Conservation (phyloP, 176 grass and related monocot species). For the Coix lacrymajobi region DNA sequence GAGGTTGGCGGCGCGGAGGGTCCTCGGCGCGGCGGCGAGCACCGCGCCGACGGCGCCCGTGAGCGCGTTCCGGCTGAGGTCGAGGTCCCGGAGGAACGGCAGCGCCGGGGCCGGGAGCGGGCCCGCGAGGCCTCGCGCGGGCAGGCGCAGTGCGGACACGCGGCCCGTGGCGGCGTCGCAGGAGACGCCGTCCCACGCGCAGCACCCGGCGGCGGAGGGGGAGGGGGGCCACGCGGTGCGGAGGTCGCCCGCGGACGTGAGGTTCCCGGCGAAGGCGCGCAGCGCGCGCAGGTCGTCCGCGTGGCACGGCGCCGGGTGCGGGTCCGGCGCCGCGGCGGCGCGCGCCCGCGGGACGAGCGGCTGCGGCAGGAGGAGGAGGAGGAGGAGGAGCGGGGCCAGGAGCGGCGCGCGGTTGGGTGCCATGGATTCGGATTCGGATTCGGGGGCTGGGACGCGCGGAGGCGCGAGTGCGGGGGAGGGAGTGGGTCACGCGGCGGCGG, state of each 20-base stretch:
- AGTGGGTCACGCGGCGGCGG: background rate
- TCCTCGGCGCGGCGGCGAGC: background rate
- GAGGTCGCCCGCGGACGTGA: slow-evolving; percentile 20
- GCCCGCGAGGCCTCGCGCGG: slow-evolving; percentile 32
- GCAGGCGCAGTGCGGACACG: slow-evolving; percentile 45
- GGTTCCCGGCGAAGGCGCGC: slow-evolving; percentile 51
- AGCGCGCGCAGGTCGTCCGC: slow-evolving; percentile 59
- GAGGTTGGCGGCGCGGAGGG: slow-evolving; percentile 43
- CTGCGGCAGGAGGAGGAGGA: background rate
- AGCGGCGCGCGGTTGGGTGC: background rate
- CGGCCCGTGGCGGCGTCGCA: slow-evolving; percentile 40
- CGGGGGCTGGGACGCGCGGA: background rate
- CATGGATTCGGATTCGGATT: slow-evolving; percentile 23
- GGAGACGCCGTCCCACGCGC: slow-evolving; percentile 57
- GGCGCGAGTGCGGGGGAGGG: background rate
- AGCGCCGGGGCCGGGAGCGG: slow-evolving; percentile 23
- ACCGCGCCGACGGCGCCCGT: slow-evolving; percentile 24
- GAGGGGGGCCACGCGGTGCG: background rate
- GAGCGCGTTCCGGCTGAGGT: slow-evolving; percentile 75
- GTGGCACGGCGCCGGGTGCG: slow-evolving; percentile 38
- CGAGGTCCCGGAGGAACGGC: slow-evolving; percentile 38
- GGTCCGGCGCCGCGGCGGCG: background rate
- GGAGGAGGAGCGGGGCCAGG: background rate
- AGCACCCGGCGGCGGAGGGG: slow-evolving; percentile 21
- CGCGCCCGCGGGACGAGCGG: background rate